phyloP scores from a whole-genome alignment of 2,329 filamentous ascomycete genomes.

The Venturiaceae sp. region DNA sequence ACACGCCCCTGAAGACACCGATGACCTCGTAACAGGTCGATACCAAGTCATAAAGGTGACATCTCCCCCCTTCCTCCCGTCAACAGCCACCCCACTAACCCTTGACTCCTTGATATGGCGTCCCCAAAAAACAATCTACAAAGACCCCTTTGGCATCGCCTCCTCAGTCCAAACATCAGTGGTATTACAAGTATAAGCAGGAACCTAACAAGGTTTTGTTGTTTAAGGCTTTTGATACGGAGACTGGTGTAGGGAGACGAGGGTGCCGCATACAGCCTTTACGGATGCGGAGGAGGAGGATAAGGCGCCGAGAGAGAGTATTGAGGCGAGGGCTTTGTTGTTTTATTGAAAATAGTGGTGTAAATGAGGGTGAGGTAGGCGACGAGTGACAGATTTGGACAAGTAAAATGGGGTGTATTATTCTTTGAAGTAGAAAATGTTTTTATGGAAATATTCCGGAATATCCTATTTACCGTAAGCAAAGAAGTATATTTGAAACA shows the following conservation, averaged over 20 bases:
- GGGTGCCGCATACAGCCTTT: conserved; percentile 25
- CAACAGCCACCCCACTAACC: not conserved
- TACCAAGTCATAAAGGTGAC: conserved; percentile 25
- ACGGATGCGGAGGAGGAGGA: conserved; percentile 16
- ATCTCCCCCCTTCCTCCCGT: not conserved
- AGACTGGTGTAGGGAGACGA: conserved; percentile 22
- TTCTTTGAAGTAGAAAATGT: too few relatives aligned
- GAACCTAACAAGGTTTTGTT: conserved; percentile 21
- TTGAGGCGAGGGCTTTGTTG: conserved; percentile 24
- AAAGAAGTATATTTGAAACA: not conserved
- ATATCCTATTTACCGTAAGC: not conserved
- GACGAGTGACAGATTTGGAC: too few relatives aligned
- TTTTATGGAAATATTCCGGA: not conserved
- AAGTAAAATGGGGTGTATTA: not conserved
- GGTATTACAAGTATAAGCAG: conserved; percentile 22
- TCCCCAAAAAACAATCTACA: conserved; percentile 21
- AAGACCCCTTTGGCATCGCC: conserved; percentile 22
- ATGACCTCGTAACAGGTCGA: conserved; percentile 17
- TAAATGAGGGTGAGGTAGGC: too few relatives aligned
- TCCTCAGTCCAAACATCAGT: conserved; percentile 21
- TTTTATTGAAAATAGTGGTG: conserved; percentile 12
- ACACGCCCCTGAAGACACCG: conserved; percentile 22
- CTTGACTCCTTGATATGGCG: conserved; percentile 15
- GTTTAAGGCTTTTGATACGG: conserved; percentile 26
- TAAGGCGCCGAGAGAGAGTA: conserved; percentile 22